Conservation (phyloP, 176 grass and related monocot species). For the Oryza brachyantha region DNA sequence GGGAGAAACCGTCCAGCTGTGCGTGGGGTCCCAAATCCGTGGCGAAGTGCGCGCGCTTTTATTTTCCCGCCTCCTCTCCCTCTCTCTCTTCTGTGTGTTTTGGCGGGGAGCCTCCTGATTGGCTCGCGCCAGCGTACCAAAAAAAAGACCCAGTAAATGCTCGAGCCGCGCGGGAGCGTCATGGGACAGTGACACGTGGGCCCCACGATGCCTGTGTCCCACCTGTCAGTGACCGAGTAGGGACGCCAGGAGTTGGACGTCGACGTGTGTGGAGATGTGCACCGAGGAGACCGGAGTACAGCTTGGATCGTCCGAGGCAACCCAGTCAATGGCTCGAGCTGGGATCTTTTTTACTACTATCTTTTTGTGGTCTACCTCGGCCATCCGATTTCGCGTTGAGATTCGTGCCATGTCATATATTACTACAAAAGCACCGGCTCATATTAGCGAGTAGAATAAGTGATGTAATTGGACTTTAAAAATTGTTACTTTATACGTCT, state of each 20-base stretch:
- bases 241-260: background rate
- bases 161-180: background rate
- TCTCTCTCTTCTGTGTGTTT: background rate
- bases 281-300: background rate
- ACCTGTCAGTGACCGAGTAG: background rate
- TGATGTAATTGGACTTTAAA: too few relatives aligned
- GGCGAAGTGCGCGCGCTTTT: conserved; percentile 36
- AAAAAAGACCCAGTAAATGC: background rate
- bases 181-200: background rate
- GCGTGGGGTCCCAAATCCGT: conserved; percentile 26
- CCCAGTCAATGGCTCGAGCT: background rate
- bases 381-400: too few relatives aligned
- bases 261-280: background rate
- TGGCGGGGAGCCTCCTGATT: conserved; percentile 48
- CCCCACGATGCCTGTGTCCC: accelerated
- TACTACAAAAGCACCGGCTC: too few relatives aligned
- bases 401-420: too few relatives aligned
- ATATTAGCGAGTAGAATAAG: too few relatives aligned
- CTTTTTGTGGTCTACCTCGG: too few relatives aligned
- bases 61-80: conserved; percentile 38
- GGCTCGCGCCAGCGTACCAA: conserved; percentile 13
- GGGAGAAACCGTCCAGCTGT: conserved; percentile 2
- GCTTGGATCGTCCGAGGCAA: background rate
- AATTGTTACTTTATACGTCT: too few relatives aligned
- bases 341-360: too few relatives aligned